Conservation (phyloP, 2,329 filamentous ascomycete genomes). For the Cylindrodendrum hubeiense region DNA sequence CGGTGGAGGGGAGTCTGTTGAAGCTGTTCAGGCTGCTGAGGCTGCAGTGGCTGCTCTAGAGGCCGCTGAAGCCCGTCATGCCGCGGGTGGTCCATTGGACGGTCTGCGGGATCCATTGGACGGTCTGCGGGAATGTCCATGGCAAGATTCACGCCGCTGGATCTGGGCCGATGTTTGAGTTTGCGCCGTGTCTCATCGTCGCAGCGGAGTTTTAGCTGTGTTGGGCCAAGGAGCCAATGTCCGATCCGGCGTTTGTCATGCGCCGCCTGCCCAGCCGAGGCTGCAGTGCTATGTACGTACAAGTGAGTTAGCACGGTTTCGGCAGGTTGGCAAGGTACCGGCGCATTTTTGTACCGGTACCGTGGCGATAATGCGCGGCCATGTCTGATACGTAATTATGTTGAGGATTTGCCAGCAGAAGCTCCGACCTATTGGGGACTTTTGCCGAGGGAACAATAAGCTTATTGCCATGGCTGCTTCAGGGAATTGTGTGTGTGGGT, state of each 20-base stretch:
- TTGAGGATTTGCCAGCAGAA: background rate
- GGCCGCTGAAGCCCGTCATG: background rate
- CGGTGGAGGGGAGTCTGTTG: background rate
- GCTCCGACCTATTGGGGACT: background rate
- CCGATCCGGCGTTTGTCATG: slow-evolving; percentile 3
- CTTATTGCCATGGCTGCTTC: background rate
- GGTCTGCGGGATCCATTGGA: background rate
- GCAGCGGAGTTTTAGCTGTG: background rate
- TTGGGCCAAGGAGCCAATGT: background rate
- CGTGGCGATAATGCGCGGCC: too few relatives aligned
- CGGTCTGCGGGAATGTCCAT: too few relatives aligned
- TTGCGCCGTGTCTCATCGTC: background rate
- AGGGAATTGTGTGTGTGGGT: background rate
- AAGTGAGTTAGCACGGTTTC: too few relatives aligned
- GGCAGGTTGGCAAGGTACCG: too few relatives aligned
- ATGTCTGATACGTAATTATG: background rate
- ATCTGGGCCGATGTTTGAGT: background rate
- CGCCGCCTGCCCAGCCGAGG: background rate
- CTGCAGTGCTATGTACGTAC: background rate
- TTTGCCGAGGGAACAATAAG: background rate
- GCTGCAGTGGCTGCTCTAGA: background rate
- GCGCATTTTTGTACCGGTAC: too few relatives aligned
- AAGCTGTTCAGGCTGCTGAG: too few relatives aligned
- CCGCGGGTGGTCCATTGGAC: background rate
- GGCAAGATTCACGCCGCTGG: too few relatives aligned